Evolutionary conservation across 768 basidiomycete genomes (phyloP), one percentile per base, ranked within the genome.

Genomic region (Tylopilus felleus): DNA sequence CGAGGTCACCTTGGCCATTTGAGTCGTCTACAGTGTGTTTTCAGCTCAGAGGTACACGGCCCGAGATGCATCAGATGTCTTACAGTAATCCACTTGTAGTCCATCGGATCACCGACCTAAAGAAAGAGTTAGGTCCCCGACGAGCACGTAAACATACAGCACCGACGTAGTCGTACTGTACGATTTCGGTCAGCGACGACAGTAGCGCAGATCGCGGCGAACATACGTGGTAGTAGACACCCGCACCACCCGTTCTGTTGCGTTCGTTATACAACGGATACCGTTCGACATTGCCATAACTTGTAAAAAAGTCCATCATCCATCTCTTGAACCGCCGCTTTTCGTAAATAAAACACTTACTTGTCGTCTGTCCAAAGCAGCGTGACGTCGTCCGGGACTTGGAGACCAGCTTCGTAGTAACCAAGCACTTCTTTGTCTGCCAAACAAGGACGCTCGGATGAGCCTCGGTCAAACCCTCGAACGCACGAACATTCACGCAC

Each of bases 231-330:
- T 42, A 47, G 49, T 39, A 51, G 54, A 46, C 43, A 38, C 43
- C 49, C 45, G 49, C 23, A 27, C 43, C 43, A n/a, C 49, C 49
- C 27, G 43, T 51, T 45, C 43, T 39, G 39, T 40, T 40, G 39
- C 21, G 42, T 27, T 35, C 49, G n/a, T 5, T 44, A 29, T 52
- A 52, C 14, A 51, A 3, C 10, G 49, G 43, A 25, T 19, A 52
- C 35, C 49, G 28, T 21, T 39, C 33, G 14, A 52, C n/a, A 21
- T 52, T 46, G 27, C 42, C 42, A 19, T 23, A 38, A 14, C 45
- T 47, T 22, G 14, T n/a, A 36, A 19, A 19, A 38, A 38, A 3
- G n/a, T 17, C 12, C 38, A 21, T 40, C 29, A 51, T 31, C 21
- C 14, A 16, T 17, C 40, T 12, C 27, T 29, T 29, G 13, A n/a